Evolutionary conservation across 2,329 filamentous ascomycete species (phyloP).

Genomic region (Neurospora sp.): DNA sequence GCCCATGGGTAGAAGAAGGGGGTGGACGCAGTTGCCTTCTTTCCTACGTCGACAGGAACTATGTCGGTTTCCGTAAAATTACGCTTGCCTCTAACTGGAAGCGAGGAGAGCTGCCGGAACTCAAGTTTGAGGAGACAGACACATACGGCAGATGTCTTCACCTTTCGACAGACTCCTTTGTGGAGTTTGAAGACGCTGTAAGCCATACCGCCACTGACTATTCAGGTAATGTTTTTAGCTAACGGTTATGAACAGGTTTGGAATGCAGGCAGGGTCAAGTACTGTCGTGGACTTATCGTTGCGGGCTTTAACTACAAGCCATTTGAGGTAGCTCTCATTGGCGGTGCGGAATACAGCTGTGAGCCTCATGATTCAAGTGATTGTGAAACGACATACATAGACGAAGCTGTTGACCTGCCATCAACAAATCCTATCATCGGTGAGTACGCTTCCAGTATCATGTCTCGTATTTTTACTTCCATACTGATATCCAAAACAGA

Average conservation of each 20-base stretch:
- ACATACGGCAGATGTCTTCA: conserved; percentile 38
- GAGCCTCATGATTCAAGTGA: conserved; percentile 29
- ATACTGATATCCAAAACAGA: conserved; percentile 22
- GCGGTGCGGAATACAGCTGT: conserved; percentile 10
- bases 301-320: conserved; percentile 39
- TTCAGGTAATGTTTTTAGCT: neutral
- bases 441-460: conserved; percentile 18
- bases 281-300: conserved; percentile 43
- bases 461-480: neutral
- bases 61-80: conserved; percentile 45
- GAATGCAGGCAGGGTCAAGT: conserved; percentile 25
- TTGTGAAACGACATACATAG: conserved; percentile 36
- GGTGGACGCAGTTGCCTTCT: conserved; percentile 32
- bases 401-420: conserved; percentile 8
- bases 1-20: conserved; percentile 36
- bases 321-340: conserved; percentile 38
- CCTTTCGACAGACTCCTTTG: conserved; percentile 41
- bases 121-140: conserved; percentile 33
- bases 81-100: conserved; percentile 29
- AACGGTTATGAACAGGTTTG: conserved; percentile 28
- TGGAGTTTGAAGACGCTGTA: conserved; percentile 45
- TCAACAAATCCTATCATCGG: conserved; percentile 38
- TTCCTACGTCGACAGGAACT: conserved; percentile 39
- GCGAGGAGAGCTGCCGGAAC: conserved; percentile 24
- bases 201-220: conserved; percentile 7